Conservation (phyloP, 2,329 filamentous ascomycete species). For the Aspergillus clavatus region DNA sequence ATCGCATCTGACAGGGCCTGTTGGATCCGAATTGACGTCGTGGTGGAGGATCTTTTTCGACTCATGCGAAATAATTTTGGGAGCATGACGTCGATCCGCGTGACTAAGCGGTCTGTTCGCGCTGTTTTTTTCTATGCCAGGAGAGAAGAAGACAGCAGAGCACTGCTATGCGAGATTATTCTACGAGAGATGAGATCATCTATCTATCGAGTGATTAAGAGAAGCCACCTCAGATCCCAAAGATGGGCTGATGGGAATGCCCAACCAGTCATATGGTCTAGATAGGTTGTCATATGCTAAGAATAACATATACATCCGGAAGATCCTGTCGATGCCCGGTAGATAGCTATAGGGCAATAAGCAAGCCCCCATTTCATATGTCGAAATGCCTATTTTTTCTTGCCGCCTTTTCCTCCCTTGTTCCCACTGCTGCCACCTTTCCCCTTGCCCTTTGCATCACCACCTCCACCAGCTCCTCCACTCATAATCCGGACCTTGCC, state of each 20-base stretch:
- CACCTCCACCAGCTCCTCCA: conserved; percentile 47
- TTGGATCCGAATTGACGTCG: background rate
- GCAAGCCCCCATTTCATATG: background rate
- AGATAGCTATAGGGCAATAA: background rate
- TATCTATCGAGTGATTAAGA: no score
- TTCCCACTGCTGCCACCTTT: conserved; percentile 26
- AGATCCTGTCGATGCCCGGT: no score
- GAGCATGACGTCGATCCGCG: background rate
- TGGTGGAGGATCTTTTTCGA: background rate
- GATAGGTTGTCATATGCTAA: no score
- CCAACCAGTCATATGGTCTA: no score
- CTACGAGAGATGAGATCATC: no score
- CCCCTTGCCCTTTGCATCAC: conserved; percentile 35
- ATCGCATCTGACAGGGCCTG: background rate
- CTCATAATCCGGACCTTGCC: conserved; percentile 76
- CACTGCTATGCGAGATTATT: no score
- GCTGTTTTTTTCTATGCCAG: no score
- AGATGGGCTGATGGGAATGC: no score
- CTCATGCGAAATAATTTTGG: background rate
- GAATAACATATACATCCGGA: no score
- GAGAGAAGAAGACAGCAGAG: no score
- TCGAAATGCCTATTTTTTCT: conserved; percentile 32
- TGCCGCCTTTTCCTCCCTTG: conserved; percentile 34
- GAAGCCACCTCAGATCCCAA: no score
- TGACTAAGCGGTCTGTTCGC: background rate